Percentiles rank a stretch among this genome's conserved stretches.
Evolutionary conservation across 2,329 filamentous ascomycete species (phyloP).

Genomic region (Verticillium dahliae): DNA sequence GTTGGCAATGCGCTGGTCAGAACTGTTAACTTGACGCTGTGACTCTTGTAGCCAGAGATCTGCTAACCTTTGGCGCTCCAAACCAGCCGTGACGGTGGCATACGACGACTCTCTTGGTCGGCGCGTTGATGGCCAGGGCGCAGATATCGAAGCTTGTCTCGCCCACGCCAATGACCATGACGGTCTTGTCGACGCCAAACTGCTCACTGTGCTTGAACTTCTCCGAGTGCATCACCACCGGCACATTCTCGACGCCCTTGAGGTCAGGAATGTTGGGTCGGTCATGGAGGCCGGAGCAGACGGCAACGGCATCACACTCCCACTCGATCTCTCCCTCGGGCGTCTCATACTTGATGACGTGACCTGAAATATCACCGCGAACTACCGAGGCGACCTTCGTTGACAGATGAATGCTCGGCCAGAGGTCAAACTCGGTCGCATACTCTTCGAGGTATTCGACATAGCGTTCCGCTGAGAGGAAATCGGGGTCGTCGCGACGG

Average conservation of each 20-base stretch:
- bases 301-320: conserved; percentile 36
- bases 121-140: conserved; percentile 35
- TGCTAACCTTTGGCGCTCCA: conserved; percentile 33
- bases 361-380: conserved; percentile 2
- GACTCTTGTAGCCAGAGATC: neutral
- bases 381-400: conserved; percentile 21
- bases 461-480: conserved; percentile 32
- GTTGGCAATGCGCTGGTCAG: neutral
- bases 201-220: conserved; percentile 32
- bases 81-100: conserved; percentile 40
- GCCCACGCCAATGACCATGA: conserved; percentile 35
- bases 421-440: conserved; percentile 28
- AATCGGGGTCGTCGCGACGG: conserved; percentile 33
- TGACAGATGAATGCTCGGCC: conserved; percentile 25
- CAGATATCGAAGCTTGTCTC: conserved; percentile 40
- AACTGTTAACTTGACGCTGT: neutral
- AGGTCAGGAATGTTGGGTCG: conserved; percentile 30
- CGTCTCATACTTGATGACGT: conserved; percentile 16
- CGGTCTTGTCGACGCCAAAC: conserved; percentile 30
- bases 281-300: conserved; percentile 39
- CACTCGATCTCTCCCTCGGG: conserved; percentile 15
- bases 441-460: conserved; percentile 36
- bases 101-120: conserved; percentile 32
- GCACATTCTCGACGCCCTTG: conserved; percentile 27
- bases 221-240: conserved; percentile 34